phyloP scores from a whole-genome alignment of 768 basidiomycete genomes.

The Rhodotorula babjevae region DNA sequence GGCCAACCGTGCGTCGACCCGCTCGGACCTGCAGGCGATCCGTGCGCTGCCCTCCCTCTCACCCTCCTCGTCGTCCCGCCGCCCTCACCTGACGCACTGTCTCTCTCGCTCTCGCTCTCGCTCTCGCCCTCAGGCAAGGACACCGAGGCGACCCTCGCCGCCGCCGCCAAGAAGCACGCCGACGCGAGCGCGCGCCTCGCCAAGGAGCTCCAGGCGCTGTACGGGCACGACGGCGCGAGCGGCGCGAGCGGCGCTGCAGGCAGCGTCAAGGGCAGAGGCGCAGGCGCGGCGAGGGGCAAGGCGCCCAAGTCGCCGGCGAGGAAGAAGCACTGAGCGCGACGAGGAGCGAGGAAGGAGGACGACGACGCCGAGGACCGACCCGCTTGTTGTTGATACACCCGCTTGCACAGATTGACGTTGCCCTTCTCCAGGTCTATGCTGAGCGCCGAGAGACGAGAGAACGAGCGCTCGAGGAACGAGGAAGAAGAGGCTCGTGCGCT shows the following conservation, averaged over 20 bases:
- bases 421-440: too few relatives aligned
- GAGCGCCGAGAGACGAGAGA: too few relatives aligned
- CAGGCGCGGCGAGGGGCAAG: neutral
- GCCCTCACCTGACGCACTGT: neutral
- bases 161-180: neutral
- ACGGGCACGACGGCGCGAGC: neutral
- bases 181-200: neutral
- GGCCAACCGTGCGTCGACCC: neutral
- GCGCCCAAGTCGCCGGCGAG: neutral
- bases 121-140: neutral
- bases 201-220: neutral
- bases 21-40: neutral
- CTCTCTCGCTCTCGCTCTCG: too few relatives aligned
- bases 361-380: too few relatives aligned
- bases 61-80: neutral
- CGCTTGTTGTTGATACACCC: too few relatives aligned
- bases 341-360: too few relatives aligned
- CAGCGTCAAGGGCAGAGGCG: neutral
- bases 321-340: neutral
- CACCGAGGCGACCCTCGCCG: neutral
- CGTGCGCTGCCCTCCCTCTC: neutral
- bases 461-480: too few relatives aligned
- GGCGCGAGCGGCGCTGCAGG: neutral
- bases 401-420: too few relatives aligned
- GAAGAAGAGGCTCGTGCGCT: too few relatives aligned